Percentiles rank a stretch among this genome's conserved stretches.
Evolutionary conservation across 2,329 filamentous ascomycete species (phyloP).

Genomic region (Mollisiaceae sp.): DNA sequence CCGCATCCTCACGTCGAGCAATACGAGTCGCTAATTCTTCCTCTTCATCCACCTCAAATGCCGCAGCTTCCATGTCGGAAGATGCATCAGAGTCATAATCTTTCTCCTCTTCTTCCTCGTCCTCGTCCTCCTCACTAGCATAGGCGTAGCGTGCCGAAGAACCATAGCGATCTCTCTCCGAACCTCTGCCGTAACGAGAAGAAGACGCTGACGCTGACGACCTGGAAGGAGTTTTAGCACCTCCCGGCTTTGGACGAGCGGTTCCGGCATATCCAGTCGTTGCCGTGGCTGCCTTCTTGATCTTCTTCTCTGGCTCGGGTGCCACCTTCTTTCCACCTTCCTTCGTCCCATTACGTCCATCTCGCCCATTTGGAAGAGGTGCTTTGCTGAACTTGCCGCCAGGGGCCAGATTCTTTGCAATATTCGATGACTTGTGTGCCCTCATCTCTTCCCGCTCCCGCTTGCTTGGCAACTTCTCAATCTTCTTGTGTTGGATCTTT

Average conservation of each 20-base stretch:
- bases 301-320: conserved; percentile 55
- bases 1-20: conserved; percentile 70
- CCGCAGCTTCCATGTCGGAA: conserved; percentile 79
- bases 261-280: conserved; percentile 71
- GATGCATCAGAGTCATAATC: conserved; percentile 68
- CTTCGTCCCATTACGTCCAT: conserved; percentile 30
- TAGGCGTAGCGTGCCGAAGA: conserved; percentile 47
- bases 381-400: conserved; percentile 37
- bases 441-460: conserved; percentile 47
- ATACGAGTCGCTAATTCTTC: conserved; percentile 65
- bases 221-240: conserved; percentile 42
- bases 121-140: conserved; percentile 49
- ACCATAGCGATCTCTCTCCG: conserved; percentile 32
- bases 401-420: conserved; percentile 37
- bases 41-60: conserved; percentile 75
- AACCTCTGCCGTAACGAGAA: conserved; percentile 28
- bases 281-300: conserved; percentile 65
- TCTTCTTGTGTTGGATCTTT: conserved; percentile 76
- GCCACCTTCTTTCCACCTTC: conserved; percentile 35
- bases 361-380: conserved; percentile 23
- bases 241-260: conserved; percentile 60
- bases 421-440: conserved; percentile 32
- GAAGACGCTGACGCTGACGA: conserved; percentile 32
- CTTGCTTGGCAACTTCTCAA: conserved; percentile 66
- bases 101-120: conserved; percentile 56